Conservation (phyloP, 2,329 filamentous ascomycete genomes). For the Hymenoscyphus albidus region DNA sequence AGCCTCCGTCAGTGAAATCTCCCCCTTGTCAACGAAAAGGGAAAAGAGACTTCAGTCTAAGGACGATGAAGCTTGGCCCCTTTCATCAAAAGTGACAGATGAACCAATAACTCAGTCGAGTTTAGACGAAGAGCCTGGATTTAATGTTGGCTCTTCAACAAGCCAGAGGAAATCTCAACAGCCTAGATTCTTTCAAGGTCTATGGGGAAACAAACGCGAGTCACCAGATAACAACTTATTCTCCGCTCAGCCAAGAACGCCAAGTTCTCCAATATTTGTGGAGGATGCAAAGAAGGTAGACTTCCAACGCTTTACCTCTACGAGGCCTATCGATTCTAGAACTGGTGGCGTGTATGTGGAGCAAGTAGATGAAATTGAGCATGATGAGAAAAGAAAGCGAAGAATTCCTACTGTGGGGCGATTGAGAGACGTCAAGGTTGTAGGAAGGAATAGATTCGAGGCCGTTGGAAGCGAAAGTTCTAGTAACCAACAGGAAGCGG, state of each 20-base stretch:
- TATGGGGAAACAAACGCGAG: background rate
- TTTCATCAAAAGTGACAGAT: no score
- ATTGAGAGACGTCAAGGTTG: background rate
- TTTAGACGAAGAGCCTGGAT: no score
- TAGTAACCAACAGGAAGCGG: background rate
- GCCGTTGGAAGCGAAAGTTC: background rate
- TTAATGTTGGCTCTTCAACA: no score
- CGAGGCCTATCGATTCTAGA: background rate
- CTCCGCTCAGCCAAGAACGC: background rate
- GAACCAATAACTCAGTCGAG: no score
- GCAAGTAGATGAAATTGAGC: background rate
- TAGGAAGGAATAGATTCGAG: background rate
- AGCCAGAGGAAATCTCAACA: no score
- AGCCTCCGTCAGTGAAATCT: no score
- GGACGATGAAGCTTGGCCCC: no score
- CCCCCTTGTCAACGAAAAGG: no score
- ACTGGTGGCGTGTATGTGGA: background rate
- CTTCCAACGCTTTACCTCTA: background rate
- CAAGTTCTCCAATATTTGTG: background rate
- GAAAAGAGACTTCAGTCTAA: no score
- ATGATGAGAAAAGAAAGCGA: background rate
- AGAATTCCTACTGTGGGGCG: background rate
- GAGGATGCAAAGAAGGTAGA: background rate
- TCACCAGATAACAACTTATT: background rate
- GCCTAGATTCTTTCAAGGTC: no score